Evolutionary conservation across 1,139 yeast genomes (phyloP).

Genomic region (Spencermartinsiella ligniputridi): DNA sequence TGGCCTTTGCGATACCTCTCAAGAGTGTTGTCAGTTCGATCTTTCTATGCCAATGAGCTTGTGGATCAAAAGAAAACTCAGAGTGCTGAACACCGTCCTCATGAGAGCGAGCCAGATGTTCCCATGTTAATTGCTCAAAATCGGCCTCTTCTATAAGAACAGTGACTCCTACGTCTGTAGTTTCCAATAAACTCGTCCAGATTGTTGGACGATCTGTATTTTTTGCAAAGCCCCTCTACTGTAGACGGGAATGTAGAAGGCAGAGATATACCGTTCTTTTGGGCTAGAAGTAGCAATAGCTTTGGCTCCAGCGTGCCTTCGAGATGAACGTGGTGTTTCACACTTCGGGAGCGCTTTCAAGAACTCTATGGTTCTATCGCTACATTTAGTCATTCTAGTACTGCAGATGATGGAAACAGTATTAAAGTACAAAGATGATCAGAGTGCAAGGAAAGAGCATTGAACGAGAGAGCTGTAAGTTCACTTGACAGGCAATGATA

Average conservation of each 20-base stretch:
- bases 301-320: constrained; percentile 80
- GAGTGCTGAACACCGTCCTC: constrained; percentile 56
- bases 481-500: no score
- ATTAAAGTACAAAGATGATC: no score
- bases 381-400: no score
- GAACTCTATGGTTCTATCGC: constrained; percentile 39
- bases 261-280: constrained; percentile 49
- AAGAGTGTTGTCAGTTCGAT: constrained; percentile 56
- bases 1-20: constrained; percentile 60
- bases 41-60: constrained; percentile 71
- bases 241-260: not conserved
- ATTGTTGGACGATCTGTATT: not conserved
- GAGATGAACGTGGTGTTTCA: constrained; percentile 72
- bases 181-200: not conserved
- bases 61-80: constrained; percentile 80
- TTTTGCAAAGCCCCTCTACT: not conserved
- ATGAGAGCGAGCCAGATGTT: constrained; percentile 51
- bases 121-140: not conserved
- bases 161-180: not conserved
- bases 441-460: no score
- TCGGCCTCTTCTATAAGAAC: not conserved
- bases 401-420: no score
- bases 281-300: constrained; percentile 60
- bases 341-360: constrained; percentile 70
- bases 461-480: no score